Conservation (phyloP, 768 basidiomycete genomes). For the Termitomyces sp. region DNA sequence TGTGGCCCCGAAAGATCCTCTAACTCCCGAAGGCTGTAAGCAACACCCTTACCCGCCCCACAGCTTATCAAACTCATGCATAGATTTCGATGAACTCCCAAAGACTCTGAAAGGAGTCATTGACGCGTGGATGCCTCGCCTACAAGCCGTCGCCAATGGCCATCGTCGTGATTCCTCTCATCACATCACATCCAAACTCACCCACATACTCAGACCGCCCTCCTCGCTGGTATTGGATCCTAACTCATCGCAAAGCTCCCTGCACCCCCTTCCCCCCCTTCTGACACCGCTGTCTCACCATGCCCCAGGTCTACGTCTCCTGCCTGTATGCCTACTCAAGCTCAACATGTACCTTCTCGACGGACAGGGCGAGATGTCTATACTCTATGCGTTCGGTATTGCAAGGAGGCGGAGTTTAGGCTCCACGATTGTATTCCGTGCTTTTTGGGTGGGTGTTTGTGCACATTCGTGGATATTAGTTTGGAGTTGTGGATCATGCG, state of each 20-base stretch:
- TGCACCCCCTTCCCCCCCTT: neutral
- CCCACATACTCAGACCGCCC: conserved; percentile 12
- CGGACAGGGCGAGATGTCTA: conserved; percentile 18
- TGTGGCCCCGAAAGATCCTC: conserved; percentile 6
- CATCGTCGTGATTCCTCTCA: conserved; percentile 12
- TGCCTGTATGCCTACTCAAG: conserved; percentile 16
- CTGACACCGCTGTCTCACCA: conserved; percentile 12
- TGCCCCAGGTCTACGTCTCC: conserved; percentile 17
- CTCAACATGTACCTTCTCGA: conserved; percentile 14
- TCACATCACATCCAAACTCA: neutral
- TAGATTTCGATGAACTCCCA: conserved; percentile 19
- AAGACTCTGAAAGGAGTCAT: too few relatives aligned
- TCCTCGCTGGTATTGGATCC: conserved; percentile 16
- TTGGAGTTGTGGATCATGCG: conserved; percentile 11
- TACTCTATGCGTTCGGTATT: conserved; percentile 19
- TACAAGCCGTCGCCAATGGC: conserved; percentile 20
- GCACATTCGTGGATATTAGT: conserved; percentile 11
- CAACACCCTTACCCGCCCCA: neutral
- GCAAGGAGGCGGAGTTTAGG: conserved; percentile 16
- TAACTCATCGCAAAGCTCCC: conserved; percentile 15
- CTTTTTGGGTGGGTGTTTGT: conserved; percentile 16
- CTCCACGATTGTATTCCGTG: conserved; percentile 16
- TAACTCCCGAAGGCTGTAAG: conserved; percentile 9
- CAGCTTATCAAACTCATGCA: neutral
- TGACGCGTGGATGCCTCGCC: conserved; percentile 17